Evolutionary conservation across 176 grass and related monocot genomes (phyloP).

Genomic region (Oryza glumipatula): DNA sequence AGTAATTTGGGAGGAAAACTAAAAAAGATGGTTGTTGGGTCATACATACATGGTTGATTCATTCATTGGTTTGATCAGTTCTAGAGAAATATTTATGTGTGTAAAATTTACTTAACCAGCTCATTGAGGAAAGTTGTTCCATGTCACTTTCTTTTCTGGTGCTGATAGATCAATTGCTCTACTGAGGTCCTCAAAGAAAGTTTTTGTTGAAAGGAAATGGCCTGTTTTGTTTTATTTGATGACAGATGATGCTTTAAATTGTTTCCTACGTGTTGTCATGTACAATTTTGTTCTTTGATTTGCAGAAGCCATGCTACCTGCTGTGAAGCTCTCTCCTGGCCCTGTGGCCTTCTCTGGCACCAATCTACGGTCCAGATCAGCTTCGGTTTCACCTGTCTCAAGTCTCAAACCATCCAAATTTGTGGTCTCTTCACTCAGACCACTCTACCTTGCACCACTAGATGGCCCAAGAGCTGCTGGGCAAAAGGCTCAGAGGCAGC

Average conservation of each 20-base stretch:
- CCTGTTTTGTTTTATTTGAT: neutral
- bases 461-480: conserved; percentile 31
- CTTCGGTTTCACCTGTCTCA: conserved; percentile 33
- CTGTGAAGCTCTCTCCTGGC: conserved; percentile 40
- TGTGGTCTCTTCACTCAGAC: conserved; percentile 56
- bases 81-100: neutral
- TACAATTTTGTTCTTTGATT: conserved; percentile 37
- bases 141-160: conserved; percentile 23
- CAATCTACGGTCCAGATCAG: conserved; percentile 48
- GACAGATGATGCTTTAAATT: conserved; percentile 22
- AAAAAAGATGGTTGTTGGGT: neutral
- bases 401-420: conserved; percentile 41
- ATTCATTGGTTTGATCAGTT: neutral
- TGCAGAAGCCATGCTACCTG: conserved; percentile 60
- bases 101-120: neutral
- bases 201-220: neutral
- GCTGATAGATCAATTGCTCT: neutral
- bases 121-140: conserved; percentile 15
- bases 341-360: conserved; percentile 33
- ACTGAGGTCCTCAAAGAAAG: conserved; percentile 9
- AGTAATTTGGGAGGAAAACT: neutral
- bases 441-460: conserved; percentile 60
- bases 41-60: neutral
- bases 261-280: conserved; percentile 21
- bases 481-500: conserved; percentile 45